Evolutionary conservation across 2,329 filamentous ascomycete genomes (phyloP), one percentile per base, ranked within the genome.

Genomic region (Sclerotinia trifoliorum): DNA sequence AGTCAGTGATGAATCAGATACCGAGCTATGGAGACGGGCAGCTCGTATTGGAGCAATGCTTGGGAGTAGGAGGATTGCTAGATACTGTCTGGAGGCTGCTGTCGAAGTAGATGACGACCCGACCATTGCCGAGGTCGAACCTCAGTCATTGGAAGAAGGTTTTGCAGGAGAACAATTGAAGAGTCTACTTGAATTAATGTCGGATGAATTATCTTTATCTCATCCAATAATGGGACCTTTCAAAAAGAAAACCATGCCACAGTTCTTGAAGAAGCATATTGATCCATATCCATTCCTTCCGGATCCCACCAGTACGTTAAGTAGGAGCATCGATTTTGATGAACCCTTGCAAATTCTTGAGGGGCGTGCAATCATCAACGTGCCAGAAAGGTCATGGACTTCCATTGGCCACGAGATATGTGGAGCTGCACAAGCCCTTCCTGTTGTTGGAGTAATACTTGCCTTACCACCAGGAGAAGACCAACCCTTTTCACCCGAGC

Each of bases 71-170:
- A 81, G 86, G 17, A 81, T 88, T 35, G 85, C 83, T 71, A 80
- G 88, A 48, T 90, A 86, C 74, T 89, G 87, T 69, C 79, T 90
- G 2, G 88, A 90, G 74, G 86, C 88, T 44, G 87, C 88, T 7
- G 85, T 90, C 44, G 88, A 90, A 76, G 79, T 89, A 49, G 88
- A 90, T 71, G 88, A 90, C 73, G 88, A 90, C 72, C 88, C 88
- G 0, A 82, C 87, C 3, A 80, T 88, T 1, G 82, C 83, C 39
- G 87, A 90, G 70, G 83, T 89, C 17, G 84, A 87, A 44, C 87
- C 88, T 0, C 85, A 85, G 0, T 88, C 87, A 0, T 78, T 90
- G 19, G 86, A 87, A 54, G 88, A 90, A 73, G 85, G 82, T 0
- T 83, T 88, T 69, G 87, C 87, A 0, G 88, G 88, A 5, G 84